phyloP scores from a whole-genome alignment of 768 basidiomycete genomes.

The Trametes meyenii region DNA sequence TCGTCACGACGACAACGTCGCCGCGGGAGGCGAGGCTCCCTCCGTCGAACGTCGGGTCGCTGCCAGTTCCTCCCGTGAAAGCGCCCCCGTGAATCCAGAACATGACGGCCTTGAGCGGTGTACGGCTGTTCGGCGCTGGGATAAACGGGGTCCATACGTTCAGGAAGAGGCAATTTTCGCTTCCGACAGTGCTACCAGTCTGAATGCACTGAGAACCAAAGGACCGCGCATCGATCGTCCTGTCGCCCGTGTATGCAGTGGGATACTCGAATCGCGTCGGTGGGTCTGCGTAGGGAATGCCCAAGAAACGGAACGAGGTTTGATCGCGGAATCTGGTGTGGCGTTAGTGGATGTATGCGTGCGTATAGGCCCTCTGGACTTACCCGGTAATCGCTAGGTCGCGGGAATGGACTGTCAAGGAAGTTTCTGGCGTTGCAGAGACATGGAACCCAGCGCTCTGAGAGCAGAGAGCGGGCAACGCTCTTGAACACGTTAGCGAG shows the following conservation, averaged over 20 bases:
- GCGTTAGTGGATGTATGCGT: not conserved
- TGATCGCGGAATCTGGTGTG: slow-evolving; percentile 46
- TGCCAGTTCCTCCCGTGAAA: slow-evolving; percentile 44
- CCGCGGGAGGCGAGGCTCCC: slow-evolving; percentile 47
- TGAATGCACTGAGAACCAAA: slow-evolving; percentile 31
- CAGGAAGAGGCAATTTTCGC: slow-evolving; percentile 52
- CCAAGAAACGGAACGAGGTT: slow-evolving; percentile 53
- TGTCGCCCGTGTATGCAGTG: slow-evolving; percentile 33
- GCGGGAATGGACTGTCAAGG: slow-evolving; percentile 25
- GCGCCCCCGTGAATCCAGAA: slow-evolving; percentile 57
- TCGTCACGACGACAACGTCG: slow-evolving; percentile 44
- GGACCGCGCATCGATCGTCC: slow-evolving; percentile 34
- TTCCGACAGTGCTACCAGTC: slow-evolving; percentile 32
- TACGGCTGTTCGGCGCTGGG: slow-evolving; percentile 26
- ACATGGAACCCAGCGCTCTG: slow-evolving; percentile 26
- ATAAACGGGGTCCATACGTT: slow-evolving; percentile 50
- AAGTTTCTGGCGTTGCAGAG: slow-evolving; percentile 18
- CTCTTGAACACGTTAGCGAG: slow-evolving; percentile 17
- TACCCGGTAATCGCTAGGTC: slow-evolving; percentile 31
- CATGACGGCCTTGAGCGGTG: slow-evolving; percentile 45
- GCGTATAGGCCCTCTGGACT: no score
- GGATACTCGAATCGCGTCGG: slow-evolving; percentile 49
- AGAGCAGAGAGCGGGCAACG: slow-evolving; percentile 30
- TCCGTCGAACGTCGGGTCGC: slow-evolving; percentile 46
- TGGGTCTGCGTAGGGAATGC: slow-evolving; percentile 52